phyloP scores from a whole-genome alignment of 805 yeast species.

The Pichia thaimueangensis region DNA sequence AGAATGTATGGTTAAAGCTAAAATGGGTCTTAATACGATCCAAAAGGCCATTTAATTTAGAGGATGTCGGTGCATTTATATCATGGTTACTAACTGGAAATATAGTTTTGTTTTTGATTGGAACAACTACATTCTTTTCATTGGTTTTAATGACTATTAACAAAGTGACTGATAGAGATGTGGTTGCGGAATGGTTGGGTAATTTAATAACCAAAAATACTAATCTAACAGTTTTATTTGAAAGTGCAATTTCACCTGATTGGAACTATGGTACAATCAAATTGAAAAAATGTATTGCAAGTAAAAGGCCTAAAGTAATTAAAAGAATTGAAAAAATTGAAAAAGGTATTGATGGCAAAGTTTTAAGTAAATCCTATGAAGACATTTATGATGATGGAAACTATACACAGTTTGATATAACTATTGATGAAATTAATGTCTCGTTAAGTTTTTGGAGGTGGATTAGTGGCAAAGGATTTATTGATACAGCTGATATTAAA shows the following conservation, averaged over 20 bases:
- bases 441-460: conserved; percentile 79
- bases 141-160: conserved; percentile 68
- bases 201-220: conserved; percentile 78
- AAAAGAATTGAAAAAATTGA: conserved; percentile 31
- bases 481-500: conserved; percentile 69
- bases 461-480: conserved; percentile 83
- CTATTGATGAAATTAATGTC: conserved; percentile 78
- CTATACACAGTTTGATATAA: conserved; percentile 90
- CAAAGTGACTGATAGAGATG: conserved; percentile 84
- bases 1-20: conserved; percentile 25
- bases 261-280: conserved; percentile 86
- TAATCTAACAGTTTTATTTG: conserved; percentile 78
- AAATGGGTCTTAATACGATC: conserved; percentile 75
- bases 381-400: conserved; percentile 71
- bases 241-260: conserved; percentile 88
- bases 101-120: conserved; percentile 67
- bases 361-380: conserved; percentile 11
- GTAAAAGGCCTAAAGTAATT: conserved; percentile 60
- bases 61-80: conserved; percentile 82
- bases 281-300: conserved; percentile 78
- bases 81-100: conserved; percentile 93
- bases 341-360: conserved; percentile 17
- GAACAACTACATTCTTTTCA: conserved; percentile 90
- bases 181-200: conserved; percentile 76
- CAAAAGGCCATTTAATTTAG: conserved; percentile 82